Conservation (phyloP, 2,329 filamentous ascomycete species). For the Epichloe aotearoae region DNA sequence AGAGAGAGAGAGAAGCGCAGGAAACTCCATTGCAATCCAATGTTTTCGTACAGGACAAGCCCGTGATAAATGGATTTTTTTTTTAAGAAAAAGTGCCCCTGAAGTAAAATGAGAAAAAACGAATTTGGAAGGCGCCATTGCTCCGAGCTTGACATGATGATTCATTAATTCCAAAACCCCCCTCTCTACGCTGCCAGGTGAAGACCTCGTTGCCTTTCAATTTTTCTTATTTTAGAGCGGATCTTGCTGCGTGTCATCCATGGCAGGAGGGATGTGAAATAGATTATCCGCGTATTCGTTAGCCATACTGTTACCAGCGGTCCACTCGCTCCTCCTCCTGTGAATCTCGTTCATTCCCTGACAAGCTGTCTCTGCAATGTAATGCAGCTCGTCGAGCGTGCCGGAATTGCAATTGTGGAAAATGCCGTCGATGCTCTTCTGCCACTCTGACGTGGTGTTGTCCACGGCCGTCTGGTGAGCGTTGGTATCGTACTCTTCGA, state of each 20-base stretch:
- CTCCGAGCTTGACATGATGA: neutral
- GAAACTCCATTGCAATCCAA: neutral
- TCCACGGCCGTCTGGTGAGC: constrained; percentile 23
- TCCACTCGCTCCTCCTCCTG: constrained; percentile 17
- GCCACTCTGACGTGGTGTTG: constrained; percentile 29
- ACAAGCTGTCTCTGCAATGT: constrained; percentile 30
- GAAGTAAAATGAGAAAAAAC: neutral
- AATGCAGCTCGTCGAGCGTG: constrained; percentile 30
- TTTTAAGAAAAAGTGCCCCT: neutral
- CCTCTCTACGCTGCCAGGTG: no score
- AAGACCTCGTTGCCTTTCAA: no score
- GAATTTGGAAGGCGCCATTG: neutral
- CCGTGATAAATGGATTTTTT: neutral
- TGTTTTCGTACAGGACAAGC: neutral
- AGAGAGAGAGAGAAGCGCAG: neutral
- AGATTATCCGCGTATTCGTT: constrained; percentile 20
- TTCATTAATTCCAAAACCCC: neutral
- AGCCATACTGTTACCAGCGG: constrained; percentile 15
- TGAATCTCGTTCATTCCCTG: constrained; percentile 32
- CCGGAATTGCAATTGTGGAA: constrained; percentile 31
- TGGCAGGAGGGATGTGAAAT: constrained; percentile 5
- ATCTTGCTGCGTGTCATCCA: constrained; percentile 6
- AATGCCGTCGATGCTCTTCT: constrained; percentile 28
- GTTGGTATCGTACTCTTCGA: constrained; percentile 23
- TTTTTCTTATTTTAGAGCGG: neutral